These are phyloP conservation scores for Geotrichum citri-aurantii DNA, from an alignment of 1,139 yeast genomes.

Conservation along the genomic window DNA sequence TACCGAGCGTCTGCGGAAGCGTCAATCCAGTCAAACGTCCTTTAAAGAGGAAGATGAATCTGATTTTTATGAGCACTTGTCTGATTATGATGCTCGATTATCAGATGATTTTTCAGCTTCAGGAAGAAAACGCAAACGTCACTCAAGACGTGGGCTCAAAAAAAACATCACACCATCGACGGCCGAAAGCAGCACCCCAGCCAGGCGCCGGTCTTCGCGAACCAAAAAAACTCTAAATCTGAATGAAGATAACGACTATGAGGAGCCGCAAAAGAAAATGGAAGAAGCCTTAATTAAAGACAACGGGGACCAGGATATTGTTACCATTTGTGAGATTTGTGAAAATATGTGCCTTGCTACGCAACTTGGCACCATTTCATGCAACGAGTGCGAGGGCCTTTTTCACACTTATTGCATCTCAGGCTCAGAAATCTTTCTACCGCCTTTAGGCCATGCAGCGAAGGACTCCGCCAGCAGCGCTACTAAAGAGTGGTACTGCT, in stretches of 20 bases:
- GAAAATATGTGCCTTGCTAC: slow-evolving; percentile 9
- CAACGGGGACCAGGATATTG: slow-evolving; percentile 15
- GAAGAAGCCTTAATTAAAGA: slow-evolving; percentile 3
- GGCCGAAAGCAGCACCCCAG: background rate
- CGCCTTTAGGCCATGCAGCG: background rate
- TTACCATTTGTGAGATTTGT: slow-evolving; percentile 17
- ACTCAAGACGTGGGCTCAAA: background rate
- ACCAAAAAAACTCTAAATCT: background rate
- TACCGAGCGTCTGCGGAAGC: background rate
- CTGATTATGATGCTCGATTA: slow-evolving; percentile 9
- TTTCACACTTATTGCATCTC: slow-evolving; percentile 14
- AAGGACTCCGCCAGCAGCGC: background rate
- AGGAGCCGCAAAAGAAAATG: slow-evolving; percentile 8
- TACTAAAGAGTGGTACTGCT: slow-evolving; percentile 62
- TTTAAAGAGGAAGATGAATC: background rate
- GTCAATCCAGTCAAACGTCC: background rate
- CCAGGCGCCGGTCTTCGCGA: background rate
- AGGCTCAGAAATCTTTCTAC: slow-evolving; percentile 10
- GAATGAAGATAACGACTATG: background rate
- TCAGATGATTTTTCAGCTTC: background rate
- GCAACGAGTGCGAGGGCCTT: slow-evolving; percentile 14
- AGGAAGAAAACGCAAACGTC: background rate
- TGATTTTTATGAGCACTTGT: background rate
- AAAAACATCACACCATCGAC: background rate
- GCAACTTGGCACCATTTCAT: background rate